Percentiles rank a stretch among this genome's conserved stretches.
phyloP scores from a whole-genome alignment of 2,329 filamentous ascomycete species.

The Fusarium metavorans region DNA sequence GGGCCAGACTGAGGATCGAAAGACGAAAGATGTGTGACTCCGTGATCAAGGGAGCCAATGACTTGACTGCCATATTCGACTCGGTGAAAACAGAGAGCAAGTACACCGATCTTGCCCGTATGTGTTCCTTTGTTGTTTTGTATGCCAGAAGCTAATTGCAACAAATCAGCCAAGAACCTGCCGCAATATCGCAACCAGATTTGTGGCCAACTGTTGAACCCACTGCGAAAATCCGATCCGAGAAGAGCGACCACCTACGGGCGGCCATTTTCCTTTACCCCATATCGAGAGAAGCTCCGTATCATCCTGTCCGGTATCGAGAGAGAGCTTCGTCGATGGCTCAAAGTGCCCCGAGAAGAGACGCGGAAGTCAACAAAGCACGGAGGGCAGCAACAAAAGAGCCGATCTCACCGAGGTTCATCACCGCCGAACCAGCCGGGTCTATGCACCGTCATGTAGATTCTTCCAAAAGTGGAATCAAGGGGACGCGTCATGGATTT shows the following conservation, averaged over 20 bases:
- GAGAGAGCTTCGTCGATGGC: constrained; percentile 31
- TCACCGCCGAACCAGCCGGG: constrained; percentile 15
- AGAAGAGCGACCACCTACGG: constrained; percentile 7
- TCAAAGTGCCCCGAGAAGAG: constrained; percentile 14
- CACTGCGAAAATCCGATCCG: constrained; percentile 28
- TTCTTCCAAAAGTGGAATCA: background rate
- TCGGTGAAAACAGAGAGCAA: constrained; percentile 29
- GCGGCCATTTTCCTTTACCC: constrained; percentile 21
- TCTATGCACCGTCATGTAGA: constrained; percentile 33
- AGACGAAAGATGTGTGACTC: constrained; percentile 31
- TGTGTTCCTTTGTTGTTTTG: background rate
- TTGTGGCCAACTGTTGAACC: constrained; percentile 23
- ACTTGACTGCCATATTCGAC: constrained; percentile 31
- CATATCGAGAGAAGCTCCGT: constrained; percentile 27
- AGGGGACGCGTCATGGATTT: background rate
- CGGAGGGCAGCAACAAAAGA: constrained; percentile 1
- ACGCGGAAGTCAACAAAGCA: background rate
- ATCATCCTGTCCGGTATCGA: constrained; percentile 22
- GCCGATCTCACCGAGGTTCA: constrained; percentile 4
- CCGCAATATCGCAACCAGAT: constrained; percentile 32
- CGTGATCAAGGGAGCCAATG: constrained; percentile 26
- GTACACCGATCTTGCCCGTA: constrained; percentile 29
- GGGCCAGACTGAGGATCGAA: constrained; percentile 21
- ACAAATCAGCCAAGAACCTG: constrained; percentile 28
- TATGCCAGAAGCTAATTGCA: background rate